phyloP scores from a whole-genome alignment of 73 alveolate genomes.

The Uronychia setigera region DNA sequence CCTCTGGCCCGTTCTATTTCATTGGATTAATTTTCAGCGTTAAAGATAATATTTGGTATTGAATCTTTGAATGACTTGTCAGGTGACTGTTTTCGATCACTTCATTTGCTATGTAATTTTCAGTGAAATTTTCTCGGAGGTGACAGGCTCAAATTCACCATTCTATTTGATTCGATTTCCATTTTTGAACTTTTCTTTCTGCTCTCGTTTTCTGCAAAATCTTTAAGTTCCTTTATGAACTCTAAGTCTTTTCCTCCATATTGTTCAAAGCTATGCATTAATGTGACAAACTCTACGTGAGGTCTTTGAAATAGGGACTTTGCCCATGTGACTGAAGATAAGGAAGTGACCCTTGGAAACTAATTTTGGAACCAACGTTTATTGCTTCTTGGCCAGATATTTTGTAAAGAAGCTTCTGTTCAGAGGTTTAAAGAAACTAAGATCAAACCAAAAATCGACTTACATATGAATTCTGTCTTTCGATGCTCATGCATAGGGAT shows the following conservation, averaged over 20 bases:
- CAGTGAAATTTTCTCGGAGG: no score
- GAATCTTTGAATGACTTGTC: no score
- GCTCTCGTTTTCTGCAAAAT: not conserved
- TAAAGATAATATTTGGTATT: no score
- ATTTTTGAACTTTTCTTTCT: no score
- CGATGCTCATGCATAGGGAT: not conserved
- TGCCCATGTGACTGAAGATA: not conserved
- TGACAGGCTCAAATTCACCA: no score
- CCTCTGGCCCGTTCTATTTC: no score
- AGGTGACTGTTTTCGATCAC: no score
- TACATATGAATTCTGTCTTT: not conserved
- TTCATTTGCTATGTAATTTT: no score
- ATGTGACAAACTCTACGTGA: not conserved
- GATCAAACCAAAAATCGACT: not conserved
- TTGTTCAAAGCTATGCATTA: not conserved
- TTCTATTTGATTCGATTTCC: no score
- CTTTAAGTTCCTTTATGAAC: not conserved
- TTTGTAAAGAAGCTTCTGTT: not conserved
- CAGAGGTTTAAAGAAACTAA: not conserved
- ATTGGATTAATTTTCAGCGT: no score
- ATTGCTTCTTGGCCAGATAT: not conserved
- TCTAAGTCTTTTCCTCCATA: not conserved
- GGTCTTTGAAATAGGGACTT: not conserved
- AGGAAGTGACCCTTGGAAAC: not conserved
- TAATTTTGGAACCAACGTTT: not conserved